Base-by-base conservation (phyloP, 2,329 filamentous ascomycete genomes). In the Aureobasidium sp. region DNA sequence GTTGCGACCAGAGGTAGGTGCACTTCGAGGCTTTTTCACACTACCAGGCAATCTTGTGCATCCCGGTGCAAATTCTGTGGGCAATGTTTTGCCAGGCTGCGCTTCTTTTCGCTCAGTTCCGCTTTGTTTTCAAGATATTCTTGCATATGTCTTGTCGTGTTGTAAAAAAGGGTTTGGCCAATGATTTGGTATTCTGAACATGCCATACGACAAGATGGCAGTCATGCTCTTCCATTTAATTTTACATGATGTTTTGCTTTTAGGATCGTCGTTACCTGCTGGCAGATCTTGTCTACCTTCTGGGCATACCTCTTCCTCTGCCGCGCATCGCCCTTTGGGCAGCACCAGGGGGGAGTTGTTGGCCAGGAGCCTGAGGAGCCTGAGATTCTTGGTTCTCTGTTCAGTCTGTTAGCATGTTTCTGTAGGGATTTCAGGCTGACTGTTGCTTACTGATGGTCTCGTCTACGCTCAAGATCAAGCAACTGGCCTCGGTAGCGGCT, bases 391-490 rank as follows among this genome's bases (percentile, higher is more conserved):
- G 91, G 77, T 99, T 99, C 78, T 68, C 60, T 62, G 15, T 36
- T 48, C 41, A 48, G 14, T 31, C 11, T 17, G 12, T 15, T 17
- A 49, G 60, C 37, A 31, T 7, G 14, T n/a, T 27, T 29, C 17
- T 44, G 14, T 7, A 5, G 1, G 29, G 1, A 1, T 4, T 45
- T n/a, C 31, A 62, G 58, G 59, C 73, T 80, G 31, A 22, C 17
- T 27, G 27, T 14, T 14, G 12, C 60, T 56, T 62, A 62, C 60
- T 91, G 78, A 99, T 97, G 37, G 94, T 99, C 85, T 99, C 94
- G 73, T 99, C 94, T 62, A 99, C 94, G 69, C 91, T 89, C 70
- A 99, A 79, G 68, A 99, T 97, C 79, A 99, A 79, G 79, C 94
- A 99, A 68, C 89, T 89, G 25, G 94, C 94, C 79, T 99, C 94